Evolutionary conservation across 345 rosid species (phyloP).

Genomic region (Tarenaya hassleriana): DNA sequence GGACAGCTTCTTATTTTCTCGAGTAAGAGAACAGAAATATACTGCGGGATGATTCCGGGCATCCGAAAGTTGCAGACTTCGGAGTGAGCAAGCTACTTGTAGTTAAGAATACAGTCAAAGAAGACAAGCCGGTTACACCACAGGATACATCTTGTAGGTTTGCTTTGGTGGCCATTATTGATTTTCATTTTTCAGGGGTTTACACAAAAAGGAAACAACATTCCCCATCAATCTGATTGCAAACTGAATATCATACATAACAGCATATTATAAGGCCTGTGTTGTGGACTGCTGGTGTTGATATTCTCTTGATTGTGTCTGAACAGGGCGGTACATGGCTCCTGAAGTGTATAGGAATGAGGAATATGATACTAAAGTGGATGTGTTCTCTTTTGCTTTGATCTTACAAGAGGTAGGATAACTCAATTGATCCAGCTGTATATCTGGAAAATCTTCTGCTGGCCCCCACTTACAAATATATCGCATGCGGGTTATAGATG

Average conservation of each 20-base stretch:
- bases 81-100: conserved; percentile 61
- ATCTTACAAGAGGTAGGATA: conserved; percentile 70
- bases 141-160: conserved; percentile 62
- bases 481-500: conserved; percentile 43
- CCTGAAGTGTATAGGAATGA: conserved; percentile 74
- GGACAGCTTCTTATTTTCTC: conserved; percentile 32
- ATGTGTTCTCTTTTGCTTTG: conserved; percentile 75
- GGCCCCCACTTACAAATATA: background rate
- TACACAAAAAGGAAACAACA: background rate
- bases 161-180: conserved; percentile 7
- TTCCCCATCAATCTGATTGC: background rate
- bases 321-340: conserved; percentile 71
- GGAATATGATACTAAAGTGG: conserved; percentile 77
- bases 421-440: no score
- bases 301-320: background rate
- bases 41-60: conserved; percentile 72
- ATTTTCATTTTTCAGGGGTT: no score
- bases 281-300: conserved; percentile 9
- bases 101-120: conserved; percentile 51
- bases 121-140: conserved; percentile 42
- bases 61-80: conserved; percentile 69
- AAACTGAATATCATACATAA: background rate
- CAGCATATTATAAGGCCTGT: background rate
- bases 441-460: no score
- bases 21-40: conserved; percentile 65